Conservation (phyloP, 1,139 yeast species). For the Blastobotrys elegans region DNA sequence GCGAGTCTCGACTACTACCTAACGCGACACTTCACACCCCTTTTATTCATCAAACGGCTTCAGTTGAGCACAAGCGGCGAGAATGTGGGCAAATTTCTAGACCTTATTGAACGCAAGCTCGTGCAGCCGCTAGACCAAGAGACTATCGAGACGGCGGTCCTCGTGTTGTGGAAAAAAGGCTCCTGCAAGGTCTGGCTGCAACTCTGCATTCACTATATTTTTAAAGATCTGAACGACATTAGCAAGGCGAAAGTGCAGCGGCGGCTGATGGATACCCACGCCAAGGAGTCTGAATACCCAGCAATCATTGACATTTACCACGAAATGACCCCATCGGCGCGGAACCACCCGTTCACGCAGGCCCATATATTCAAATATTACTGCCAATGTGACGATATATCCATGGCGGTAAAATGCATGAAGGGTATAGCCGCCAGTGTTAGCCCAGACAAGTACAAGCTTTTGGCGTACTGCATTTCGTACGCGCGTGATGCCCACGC, state of each 20-base stretch:
- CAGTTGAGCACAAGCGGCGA: conserved; percentile 1
- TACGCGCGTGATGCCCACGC: not conserved
- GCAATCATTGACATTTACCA: conserved; percentile 1
- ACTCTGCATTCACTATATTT: not conserved
- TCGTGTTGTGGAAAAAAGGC: conserved; percentile 3
- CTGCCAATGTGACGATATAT: not conserved
- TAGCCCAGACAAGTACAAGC: not conserved
- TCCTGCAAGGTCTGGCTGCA: not conserved
- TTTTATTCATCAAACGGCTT: conserved; percentile 4
- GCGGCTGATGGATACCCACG: conserved; percentile 1
- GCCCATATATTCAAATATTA: conserved; percentile 4
- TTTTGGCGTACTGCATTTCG: not conserved
- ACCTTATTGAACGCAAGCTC: not conserved
- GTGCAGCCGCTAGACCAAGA: not conserved
- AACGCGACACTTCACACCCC: not conserved
- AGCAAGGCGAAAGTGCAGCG: conserved; percentile 1
- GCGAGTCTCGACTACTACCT: conserved; percentile 2
- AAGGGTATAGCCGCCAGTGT: not conserved
- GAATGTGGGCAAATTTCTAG: not conserved
- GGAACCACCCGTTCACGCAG: conserved; percentile 2
- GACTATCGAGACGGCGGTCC: not conserved
- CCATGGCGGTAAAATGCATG: conserved; percentile 2
- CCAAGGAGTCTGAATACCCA: not conserved
- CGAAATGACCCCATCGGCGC: not conserved
- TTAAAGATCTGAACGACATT: not conserved